Base-by-base conservation (phyloP, 192 early-diverging fungal genomes). In the Coemansia sp. region DNA sequence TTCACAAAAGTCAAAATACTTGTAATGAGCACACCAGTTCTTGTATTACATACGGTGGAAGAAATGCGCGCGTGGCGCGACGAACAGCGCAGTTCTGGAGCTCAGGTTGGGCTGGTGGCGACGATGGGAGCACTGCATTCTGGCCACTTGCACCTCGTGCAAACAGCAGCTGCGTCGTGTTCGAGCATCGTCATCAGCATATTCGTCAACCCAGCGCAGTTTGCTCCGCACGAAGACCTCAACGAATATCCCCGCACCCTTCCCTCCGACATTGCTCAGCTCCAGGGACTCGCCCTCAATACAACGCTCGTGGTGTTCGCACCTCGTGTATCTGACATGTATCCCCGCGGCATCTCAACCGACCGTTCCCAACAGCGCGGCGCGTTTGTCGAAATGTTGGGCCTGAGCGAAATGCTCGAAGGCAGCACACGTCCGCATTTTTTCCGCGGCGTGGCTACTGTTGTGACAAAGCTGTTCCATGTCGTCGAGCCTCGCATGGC, bases 201-300 rank as follows among this genome's bases (percentile, higher is more conserved):
- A 60, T 99, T 98, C 81, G 97, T 99, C 35, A 98, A 98, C 69
- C 97, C 97, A n/a, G 91, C 97, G 5, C 97, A 98, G 68, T 98
- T 98, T 68, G 94, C 94, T 5, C 97, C 95, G 0, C 88, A 89
- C 59, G 97, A 98, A 75, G 97, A 98, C 73, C 83, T 97, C 23
- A 87, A 83, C 55, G 83, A 85, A 50, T 98, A 98, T 72, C 97
- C 97, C 37, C 89, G 94, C 21, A 94, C 93, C 0, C 73, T 94
- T 10, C 84, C 88, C 19, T 37, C 69, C 2, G 97, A 98, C 74
- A 69, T 95, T n/a, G 77, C 75, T 3, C 75, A 87, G 50, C 79
- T 98, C 15, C 60, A 78, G 3, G 5, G 22, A 7, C 49, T 22
- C 17, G 15, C 39, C 3, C 14, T 27, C 27, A 7, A 38, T 56